phyloP scores from a whole-genome alignment of 192 early-diverging fungal genomes.

The Linnemannia zychae region DNA sequence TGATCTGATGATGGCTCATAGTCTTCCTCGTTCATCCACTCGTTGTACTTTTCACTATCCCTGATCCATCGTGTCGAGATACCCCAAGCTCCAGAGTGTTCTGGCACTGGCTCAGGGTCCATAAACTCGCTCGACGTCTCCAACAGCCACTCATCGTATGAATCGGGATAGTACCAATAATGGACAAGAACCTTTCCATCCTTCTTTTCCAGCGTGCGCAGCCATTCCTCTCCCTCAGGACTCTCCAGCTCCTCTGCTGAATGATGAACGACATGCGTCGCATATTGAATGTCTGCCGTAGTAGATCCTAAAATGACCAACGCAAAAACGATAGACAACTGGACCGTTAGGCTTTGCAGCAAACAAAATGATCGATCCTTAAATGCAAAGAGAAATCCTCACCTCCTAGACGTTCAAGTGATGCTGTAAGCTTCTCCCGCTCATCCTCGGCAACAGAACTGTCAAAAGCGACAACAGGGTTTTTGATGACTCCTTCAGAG shows the following conservation, averaged over 20 bases:
- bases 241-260: conserved; percentile 58
- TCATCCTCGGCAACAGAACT: conserved; percentile 25
- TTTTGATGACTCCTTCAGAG: conserved; percentile 27
- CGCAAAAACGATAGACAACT: background rate
- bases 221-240: conserved; percentile 68
- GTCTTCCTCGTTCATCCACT: conserved; percentile 92
- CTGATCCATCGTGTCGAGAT: conserved; percentile 80
- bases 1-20: conserved; percentile 74
- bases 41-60: conserved; percentile 80
- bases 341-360: background rate
- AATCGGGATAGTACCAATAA: conserved; percentile 88
- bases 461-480: conserved; percentile 56
- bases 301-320: conserved; percentile 38
- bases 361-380: background rate
- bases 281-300: conserved; percentile 25
- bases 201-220: conserved; percentile 71
- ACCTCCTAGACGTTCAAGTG: conserved; percentile 60
- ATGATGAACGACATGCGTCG: conserved; percentile 67
- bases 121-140: conserved; percentile 72
- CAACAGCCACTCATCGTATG: conserved; percentile 80
- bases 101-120: conserved; percentile 71
- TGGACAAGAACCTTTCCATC: conserved; percentile 75
- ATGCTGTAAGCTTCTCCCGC: conserved; percentile 43
- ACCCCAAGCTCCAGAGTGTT: conserved; percentile 78
- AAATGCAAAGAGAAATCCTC: conserved; percentile 5